A percentile compares a stretch with the other conserved stretches of the same genome.
Conservation (phyloP, 176 grass and related monocot genomes). For the Ensete glaucum region DNA sequence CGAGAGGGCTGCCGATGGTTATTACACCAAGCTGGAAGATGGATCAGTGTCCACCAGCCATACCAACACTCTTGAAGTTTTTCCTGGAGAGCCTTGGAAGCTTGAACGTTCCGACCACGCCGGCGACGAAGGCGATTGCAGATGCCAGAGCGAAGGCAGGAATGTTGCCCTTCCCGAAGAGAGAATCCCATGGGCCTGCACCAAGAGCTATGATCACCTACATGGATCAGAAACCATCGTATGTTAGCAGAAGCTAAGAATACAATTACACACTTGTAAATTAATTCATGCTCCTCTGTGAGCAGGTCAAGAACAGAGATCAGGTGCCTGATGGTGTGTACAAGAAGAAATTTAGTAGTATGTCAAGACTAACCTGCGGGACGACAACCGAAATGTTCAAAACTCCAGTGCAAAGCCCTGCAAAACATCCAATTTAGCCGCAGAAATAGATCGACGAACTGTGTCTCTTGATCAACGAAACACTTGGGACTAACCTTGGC, state of each 20-base stretch:
- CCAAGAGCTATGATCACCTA: slow-evolving; percentile 76
- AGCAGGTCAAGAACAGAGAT: too few relatives aligned
- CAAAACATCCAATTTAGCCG: not conserved
- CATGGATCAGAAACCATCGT: not conserved
- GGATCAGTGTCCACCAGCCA: slow-evolving; percentile 50
- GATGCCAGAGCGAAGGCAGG: slow-evolving; percentile 75
- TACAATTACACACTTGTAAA: too few relatives aligned
- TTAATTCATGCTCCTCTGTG: not conserved
- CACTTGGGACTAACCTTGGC: slow-evolving; percentile 45
- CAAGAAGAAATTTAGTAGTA: not conserved
- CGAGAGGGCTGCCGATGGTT: too few relatives aligned
- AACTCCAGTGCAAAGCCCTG: slow-evolving; percentile 78
- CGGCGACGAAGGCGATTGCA: slow-evolving; percentile 50
- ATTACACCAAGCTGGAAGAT: too few relatives aligned
- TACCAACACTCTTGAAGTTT: slow-evolving; percentile 43
- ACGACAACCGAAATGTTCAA: slow-evolving; percentile 88
- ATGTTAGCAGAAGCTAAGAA: not conserved
- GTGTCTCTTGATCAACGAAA: not conserved
- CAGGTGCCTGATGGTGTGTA: too few relatives aligned
- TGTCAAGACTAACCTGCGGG: slow-evolving; percentile 47
- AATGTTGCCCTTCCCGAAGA: slow-evolving; percentile 82
- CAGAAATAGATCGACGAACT: not conserved
- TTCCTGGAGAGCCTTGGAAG: slow-evolving; percentile 61
- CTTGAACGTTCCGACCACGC: slow-evolving; percentile 39
- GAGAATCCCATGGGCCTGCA: slow-evolving; percentile 68